Percentiles rank a stretch among this genome's conserved stretches.
These are phyloP conservation scores for Carex myosuroides DNA, from an alignment of 176 grass and related monocot species.

Conservation along the genomic window DNA sequence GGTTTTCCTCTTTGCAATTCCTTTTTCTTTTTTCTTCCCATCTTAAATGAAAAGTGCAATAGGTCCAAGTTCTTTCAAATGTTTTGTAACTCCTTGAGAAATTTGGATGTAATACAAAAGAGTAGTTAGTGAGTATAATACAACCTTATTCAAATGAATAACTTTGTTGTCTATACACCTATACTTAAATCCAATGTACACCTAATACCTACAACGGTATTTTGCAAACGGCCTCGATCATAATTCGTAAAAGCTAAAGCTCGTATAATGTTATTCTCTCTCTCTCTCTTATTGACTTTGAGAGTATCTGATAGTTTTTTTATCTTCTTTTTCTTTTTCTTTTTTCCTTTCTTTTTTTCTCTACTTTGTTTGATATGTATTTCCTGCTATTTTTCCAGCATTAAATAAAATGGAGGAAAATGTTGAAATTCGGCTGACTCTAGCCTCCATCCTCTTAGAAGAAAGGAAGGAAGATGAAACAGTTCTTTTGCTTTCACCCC, in stretches of 20 bases:
- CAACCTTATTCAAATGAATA: not conserved
- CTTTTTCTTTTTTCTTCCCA: not conserved
- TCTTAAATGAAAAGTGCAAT: not conserved
- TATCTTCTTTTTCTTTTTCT: not conserved
- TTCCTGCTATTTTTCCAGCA: constrained; percentile 35
- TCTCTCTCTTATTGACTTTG: not conserved
- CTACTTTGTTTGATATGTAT: constrained; percentile 1
- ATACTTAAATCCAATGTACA: not conserved
- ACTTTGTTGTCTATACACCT: not conserved
- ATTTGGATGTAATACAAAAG: not conserved
- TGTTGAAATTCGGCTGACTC: constrained; percentile 53
- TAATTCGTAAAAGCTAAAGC: not conserved
- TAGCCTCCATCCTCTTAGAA: constrained; percentile 62
- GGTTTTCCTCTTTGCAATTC: constrained; percentile 32
- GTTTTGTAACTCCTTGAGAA: not conserved
- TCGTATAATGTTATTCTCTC: not conserved
- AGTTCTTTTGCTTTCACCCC: constrained; percentile 66
- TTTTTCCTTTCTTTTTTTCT: not conserved
- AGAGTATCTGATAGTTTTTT: not conserved
- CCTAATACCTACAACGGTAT: not conserved
- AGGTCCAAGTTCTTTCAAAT: not conserved
- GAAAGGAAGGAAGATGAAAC: constrained; percentile 54
- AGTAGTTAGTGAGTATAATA: not conserved
- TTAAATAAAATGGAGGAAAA: constrained; percentile 54
- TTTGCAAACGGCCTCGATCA: not conserved